Conservation (phyloP, 2,329 filamentous ascomycete species). For the Fusarium robinianum region DNA sequence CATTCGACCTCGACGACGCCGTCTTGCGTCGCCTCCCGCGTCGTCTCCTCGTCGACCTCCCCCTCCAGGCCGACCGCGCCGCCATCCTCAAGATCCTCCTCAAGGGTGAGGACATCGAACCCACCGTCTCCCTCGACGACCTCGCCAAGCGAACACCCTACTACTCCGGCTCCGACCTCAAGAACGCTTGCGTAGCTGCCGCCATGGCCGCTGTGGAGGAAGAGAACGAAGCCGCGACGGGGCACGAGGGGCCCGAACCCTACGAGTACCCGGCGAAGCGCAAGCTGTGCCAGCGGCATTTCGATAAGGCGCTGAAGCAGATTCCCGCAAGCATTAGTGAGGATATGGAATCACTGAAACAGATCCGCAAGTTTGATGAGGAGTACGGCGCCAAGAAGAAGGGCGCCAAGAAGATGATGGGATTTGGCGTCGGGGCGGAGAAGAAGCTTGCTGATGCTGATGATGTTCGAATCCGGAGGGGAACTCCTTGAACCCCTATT, state of each 20-base stretch:
- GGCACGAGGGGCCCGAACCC: slow-evolving; percentile 46
- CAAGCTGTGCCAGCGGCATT: slow-evolving; percentile 68
- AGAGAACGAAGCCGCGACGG: slow-evolving; percentile 56
- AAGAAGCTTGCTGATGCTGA: slow-evolving; percentile 45
- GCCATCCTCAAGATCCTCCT: slow-evolving; percentile 75
- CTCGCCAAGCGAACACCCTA: slow-evolving; percentile 71
- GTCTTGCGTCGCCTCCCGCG: slow-evolving; percentile 77
- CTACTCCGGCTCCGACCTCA: slow-evolving; percentile 83
- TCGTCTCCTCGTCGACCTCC: slow-evolving; percentile 74
- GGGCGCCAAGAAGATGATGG: slow-evolving; percentile 63
- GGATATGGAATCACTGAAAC: slow-evolving; percentile 84
- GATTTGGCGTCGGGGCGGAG: slow-evolving; percentile 57
- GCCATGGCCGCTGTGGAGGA: slow-evolving; percentile 80
- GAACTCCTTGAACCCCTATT: slow-evolving; percentile 10
- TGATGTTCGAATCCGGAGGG: slow-evolving; percentile 50
- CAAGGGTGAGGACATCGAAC: slow-evolving; percentile 66
- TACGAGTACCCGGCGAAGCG: slow-evolving; percentile 65
- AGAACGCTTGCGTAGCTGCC: slow-evolving; percentile 79
- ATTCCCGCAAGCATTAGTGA: slow-evolving; percentile 92
- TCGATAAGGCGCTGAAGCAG: slow-evolving; percentile 82
- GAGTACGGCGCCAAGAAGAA: slow-evolving; percentile 84
- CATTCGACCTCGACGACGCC: slow-evolving; percentile 91
- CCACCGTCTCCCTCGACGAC: slow-evolving; percentile 62
- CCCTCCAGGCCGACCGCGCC: slow-evolving; percentile 66
- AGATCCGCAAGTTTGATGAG: slow-evolving; percentile 94